phyloP scores from a whole-genome alignment of 1,284 basidiomycete genomes.

The Pholiota adiposa region DNA sequence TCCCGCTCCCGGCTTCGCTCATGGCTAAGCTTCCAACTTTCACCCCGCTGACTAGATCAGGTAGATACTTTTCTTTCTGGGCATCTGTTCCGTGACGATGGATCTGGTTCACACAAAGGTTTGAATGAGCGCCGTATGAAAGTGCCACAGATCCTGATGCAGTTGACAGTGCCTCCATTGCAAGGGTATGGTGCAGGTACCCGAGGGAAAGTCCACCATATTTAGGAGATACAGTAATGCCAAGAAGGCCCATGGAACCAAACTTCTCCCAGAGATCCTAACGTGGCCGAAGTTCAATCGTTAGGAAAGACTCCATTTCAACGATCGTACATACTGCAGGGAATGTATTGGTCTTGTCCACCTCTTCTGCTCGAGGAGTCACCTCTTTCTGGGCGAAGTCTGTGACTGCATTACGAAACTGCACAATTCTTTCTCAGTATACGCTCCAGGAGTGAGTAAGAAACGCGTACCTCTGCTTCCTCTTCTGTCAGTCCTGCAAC shows the following conservation, averaged over 20 bases:
- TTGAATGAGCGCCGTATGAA: constrained; percentile 94
- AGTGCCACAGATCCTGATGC: constrained; percentile 91
- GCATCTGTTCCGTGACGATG: constrained; percentile 84
- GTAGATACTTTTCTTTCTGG: constrained; percentile 90
- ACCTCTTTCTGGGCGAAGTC: constrained; percentile 83
- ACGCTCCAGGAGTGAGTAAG: neutral
- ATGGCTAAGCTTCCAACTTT: constrained; percentile 93
- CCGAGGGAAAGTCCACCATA: constrained; percentile 82
- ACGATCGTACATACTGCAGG: constrained; percentile 57
- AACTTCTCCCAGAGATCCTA: constrained; percentile 91
- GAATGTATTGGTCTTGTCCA: constrained; percentile 83
- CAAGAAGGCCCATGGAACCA: constrained; percentile 84
- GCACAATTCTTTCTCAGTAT: neutral
- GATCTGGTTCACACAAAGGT: constrained; percentile 90
- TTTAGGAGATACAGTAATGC: constrained; percentile 81
- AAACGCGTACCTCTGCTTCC: constrained; percentile 70
- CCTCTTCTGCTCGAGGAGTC: constrained; percentile 81
- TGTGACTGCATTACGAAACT: constrained; percentile 82
- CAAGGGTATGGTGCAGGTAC: constrained; percentile 88
- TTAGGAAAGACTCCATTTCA: neutral
- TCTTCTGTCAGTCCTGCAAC: constrained; percentile 85
- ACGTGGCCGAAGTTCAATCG: constrained; percentile 1
- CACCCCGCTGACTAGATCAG: constrained; percentile 80
- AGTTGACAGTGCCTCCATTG: constrained; percentile 91
- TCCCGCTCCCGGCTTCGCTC: constrained; percentile 91